phyloP scores from a whole-genome alignment of 1,284 basidiomycete species.

The Cryptococcus sp. region DNA sequence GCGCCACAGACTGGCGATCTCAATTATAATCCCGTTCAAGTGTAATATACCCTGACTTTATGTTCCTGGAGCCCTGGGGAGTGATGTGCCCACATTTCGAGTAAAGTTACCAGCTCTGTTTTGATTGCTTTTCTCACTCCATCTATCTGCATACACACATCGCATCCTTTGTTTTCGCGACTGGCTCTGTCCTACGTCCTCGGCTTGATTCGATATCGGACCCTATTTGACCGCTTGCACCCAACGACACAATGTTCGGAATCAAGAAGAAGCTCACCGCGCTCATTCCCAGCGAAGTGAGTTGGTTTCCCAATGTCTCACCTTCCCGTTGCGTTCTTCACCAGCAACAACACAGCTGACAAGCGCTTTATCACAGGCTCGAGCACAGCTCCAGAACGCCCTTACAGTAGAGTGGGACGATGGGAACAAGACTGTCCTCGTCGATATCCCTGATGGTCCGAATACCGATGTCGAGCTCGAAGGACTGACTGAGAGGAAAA shows the following conservation, averaged over 20 bases:
- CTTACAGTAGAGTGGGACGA: constrained; percentile 48
- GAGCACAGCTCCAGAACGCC: constrained; percentile 38
- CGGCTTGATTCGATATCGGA: no score
- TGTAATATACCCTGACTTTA: no score
- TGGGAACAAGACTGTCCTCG: constrained; percentile 43
- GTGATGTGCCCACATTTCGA: no score
- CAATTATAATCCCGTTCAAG: no score
- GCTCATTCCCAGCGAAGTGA: constrained; percentile 16
- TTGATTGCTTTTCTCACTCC: no score
- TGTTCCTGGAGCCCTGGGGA: no score
- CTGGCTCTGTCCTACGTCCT: no score
- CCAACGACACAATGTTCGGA: constrained; percentile 8
- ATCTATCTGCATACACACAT: no score
- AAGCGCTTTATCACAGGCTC: constrained; percentile 1
- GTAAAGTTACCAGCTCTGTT: no score
- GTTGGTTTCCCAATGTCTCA: constrained; percentile 1
- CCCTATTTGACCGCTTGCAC: no score
- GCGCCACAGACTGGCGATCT: no score
- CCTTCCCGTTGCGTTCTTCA: neutral
- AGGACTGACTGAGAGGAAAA: constrained; percentile 10
- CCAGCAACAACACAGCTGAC: neutral
- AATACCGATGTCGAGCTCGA: constrained; percentile 35
- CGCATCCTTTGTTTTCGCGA: no score
- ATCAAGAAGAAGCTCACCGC: constrained; percentile 22
- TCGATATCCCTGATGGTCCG: constrained; percentile 32